Conservation (phyloP, 2,329 filamentous ascomycete genomes). For the Penicillium sp. region DNA sequence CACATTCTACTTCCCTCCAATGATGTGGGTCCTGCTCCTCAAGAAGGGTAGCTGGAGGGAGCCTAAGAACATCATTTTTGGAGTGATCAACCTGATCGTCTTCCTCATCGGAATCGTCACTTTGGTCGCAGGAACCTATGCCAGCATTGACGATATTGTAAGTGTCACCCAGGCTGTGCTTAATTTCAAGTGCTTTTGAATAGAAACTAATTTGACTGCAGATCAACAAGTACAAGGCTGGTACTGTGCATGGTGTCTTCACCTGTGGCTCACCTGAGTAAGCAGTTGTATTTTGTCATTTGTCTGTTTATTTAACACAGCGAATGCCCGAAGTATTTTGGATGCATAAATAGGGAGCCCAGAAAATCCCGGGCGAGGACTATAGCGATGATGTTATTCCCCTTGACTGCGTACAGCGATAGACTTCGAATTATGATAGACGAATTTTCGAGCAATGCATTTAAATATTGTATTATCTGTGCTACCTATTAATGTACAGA, state of each 20-base stretch:
- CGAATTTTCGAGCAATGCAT: no score
- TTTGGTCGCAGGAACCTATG: neutral
- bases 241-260: constrained; percentile 1
- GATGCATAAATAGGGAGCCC: neutral
- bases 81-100: neutral
- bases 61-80: neutral
- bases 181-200: neutral
- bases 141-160: constrained; percentile 1
- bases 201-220: neutral
- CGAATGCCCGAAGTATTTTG: neutral
- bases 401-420: neutral
- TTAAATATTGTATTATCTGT: no score
- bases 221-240: neutral
- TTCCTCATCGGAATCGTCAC: neutral
- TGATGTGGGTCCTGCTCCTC: constrained; percentile 1
- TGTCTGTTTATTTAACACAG: neutral
- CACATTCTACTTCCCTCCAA: constrained; percentile 3
- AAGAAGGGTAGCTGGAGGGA: constrained; percentile 2
- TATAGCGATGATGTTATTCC: neutral
- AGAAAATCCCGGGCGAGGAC: neutral
- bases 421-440: neutral
- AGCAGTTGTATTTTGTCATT: neutral
- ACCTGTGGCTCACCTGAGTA: constrained; percentile 2
- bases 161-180: neutral
- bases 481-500: no score